Percentiles rank a stretch among this genome's conserved stretches.
Evolutionary conservation across 78 protist species (phyloP).

Genomic region (Monosiga brevicollis): DNA sequence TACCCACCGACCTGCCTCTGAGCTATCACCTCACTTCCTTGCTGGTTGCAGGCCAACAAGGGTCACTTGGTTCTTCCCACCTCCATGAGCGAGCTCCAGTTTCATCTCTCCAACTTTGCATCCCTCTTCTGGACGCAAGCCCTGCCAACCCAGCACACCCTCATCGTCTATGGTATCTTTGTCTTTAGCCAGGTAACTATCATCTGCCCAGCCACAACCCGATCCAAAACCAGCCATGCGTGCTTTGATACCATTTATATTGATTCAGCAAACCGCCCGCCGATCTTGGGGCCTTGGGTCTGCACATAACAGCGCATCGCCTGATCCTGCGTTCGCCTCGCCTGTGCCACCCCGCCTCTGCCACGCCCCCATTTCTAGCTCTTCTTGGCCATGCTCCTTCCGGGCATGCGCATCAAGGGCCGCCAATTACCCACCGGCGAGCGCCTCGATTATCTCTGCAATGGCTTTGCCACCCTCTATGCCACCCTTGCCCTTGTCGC

Average conservation of each 20-base stretch:
- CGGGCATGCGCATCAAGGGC: constrained; percentile 6
- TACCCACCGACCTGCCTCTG: neutral
- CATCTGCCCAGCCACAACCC: too few species aligned
- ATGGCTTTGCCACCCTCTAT: constrained; percentile 16
- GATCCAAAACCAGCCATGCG: too few species aligned
- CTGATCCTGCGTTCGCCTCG: neutral
- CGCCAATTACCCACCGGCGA: neutral
- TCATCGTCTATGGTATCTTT: too few species aligned
- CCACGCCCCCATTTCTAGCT: neutral
- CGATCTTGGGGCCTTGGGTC: too few species aligned
- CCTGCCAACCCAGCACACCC: too few species aligned
- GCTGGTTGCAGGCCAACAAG: neutral
- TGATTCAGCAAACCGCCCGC: too few species aligned
- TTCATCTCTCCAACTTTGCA: too few species aligned
- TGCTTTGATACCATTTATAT: too few species aligned
- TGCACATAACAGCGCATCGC: neutral
- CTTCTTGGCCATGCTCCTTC: constrained; percentile 7
- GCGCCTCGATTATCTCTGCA: constrained; percentile 11
- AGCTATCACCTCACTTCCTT: neutral
- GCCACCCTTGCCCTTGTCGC: constrained; percentile 5
- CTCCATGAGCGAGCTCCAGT: constrained; percentile 4
- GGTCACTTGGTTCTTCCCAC: neutral
- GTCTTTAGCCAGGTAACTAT: too few species aligned
- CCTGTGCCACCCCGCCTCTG: neutral
- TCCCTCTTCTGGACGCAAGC: too few species aligned